Base-by-base conservation (phyloP, 1,284 basidiomycete genomes). In the Vanrija sp. region DNA sequence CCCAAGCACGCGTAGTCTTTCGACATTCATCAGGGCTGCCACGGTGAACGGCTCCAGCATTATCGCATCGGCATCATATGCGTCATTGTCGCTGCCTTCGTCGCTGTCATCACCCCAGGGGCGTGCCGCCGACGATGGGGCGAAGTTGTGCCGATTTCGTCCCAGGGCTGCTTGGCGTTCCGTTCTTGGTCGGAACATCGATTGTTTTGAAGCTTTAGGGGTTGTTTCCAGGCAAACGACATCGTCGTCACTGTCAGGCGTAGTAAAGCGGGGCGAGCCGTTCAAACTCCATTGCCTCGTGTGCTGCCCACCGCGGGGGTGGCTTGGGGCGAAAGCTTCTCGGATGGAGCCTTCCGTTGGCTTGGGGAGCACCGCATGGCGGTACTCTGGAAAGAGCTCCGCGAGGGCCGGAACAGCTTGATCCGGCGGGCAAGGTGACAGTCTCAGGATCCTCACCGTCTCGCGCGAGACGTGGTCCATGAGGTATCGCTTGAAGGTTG, bases 401-500 rank as follows among this genome's bases (percentile, higher is more conserved):
- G 26, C 28, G 10, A 61, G 59, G 2, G 42, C 28, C 15, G 49
- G 54, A 5, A 57, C 58, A 6, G 49, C 48, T 44, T 51, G 26
- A 18, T 43, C 44, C 1, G 51, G 43, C 9, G 52, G 26, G 5
- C 23, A 16, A 14, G 40, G 7, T 15, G 12, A 15, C 19, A 14
- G 16, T 3, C 51, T 19, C 43, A 63, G 55, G 3, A 56, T 29
- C 10, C 23, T 40, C 3, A 23, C 16, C 10, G 56, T 64, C 34
- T 63, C 63, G 9, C 67, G 64, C 6, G 57, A 66, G 58, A 73
- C 66, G 43, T 71, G 55, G 58, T 75, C 70, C n/a, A 69, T 54
- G 12, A 71, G 54, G 51, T 75, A 75, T 40, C 60, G 66, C 15
- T 67, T 67, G 65, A 70, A 75, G 7, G 68, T 74, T 5, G 43